phyloP scores from a whole-genome alignment of 352 stramenopile genomes.

The Globisporangium camurandrum region DNA sequence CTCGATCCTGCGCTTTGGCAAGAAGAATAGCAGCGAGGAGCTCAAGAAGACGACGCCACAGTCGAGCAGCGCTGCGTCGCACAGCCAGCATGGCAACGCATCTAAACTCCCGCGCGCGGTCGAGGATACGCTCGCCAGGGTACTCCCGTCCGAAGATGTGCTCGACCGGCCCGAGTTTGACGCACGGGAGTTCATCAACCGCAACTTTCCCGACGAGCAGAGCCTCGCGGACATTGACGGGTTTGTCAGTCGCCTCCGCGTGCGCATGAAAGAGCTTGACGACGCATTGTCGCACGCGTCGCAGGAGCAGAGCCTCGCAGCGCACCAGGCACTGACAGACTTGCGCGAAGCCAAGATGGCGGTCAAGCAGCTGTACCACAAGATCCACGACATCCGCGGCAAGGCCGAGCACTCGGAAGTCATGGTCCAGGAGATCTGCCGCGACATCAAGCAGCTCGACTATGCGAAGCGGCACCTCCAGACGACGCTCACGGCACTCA shows the following conservation, averaged over 20 bases:
- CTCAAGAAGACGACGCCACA: slow-evolving; percentile 17
- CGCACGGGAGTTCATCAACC: slow-evolving; percentile 89
- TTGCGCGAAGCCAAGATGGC: slow-evolving; percentile 81
- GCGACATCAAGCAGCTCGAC: slow-evolving; percentile 98
- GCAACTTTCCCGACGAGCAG: slow-evolving; percentile 88
- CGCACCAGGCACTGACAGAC: slow-evolving; percentile 68
- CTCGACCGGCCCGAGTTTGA: slow-evolving; percentile 88
- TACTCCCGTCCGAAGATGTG: slow-evolving; percentile 78
- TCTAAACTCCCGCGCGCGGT: slow-evolving; percentile 45
- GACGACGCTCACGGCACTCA: slow-evolving; percentile 92
- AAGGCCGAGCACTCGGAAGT: slow-evolving; percentile 94
- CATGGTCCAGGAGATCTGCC: slow-evolving; percentile 97
- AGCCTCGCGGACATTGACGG: slow-evolving; percentile 70
- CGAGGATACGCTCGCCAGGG: slow-evolving; percentile 44
- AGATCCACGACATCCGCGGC: slow-evolving; percentile 90
- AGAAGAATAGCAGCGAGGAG: slow-evolving; percentile 5
- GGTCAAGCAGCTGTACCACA: slow-evolving; percentile 86
- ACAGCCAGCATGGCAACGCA: slow-evolving; percentile 16
- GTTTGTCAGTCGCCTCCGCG: slow-evolving; percentile 74
- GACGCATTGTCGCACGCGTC: slow-evolving; percentile 73
- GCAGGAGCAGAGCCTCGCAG: slow-evolving; percentile 67
- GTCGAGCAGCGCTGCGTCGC: background rate
- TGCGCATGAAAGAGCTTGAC: slow-evolving; percentile 76
- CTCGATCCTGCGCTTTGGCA: slow-evolving; percentile 14
- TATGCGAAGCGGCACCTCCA: slow-evolving; percentile 96